Evolutionary conservation across 805 yeast genomes (phyloP).

Genomic region (Isabelozyma rhagii): DNA sequence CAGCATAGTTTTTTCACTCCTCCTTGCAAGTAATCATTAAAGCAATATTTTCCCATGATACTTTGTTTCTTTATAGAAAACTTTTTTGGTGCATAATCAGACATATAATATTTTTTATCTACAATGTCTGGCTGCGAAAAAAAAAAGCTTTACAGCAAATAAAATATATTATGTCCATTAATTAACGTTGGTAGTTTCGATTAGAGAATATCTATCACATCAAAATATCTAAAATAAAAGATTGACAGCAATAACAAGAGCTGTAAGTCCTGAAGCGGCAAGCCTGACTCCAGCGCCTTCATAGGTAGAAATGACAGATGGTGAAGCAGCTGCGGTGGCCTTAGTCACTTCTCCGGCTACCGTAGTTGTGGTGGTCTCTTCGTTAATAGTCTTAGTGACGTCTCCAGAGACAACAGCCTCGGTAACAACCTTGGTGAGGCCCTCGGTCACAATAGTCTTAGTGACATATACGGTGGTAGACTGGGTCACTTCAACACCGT

Average conservation of each 20-base stretch:
- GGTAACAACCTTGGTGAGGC: neutral
- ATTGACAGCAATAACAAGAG: constrained; percentile 26
- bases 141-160: too few species aligned
- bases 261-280: constrained; percentile 20
- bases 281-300: constrained; percentile 12
- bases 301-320: constrained; percentile 7
- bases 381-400: neutral
- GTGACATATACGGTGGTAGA: neutral
- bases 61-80: too few species aligned
- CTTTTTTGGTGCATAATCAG: too few species aligned
- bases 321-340: neutral
- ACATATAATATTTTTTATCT: too few species aligned
- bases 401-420: neutral
- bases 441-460: neutral
- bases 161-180: too few species aligned
- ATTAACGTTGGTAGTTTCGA: neutral
- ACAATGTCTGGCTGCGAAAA: too few species aligned
- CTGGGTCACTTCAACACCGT: too few species aligned
- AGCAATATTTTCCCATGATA: too few species aligned
- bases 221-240: constrained; percentile 21
- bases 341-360: neutral
- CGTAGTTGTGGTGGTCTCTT: too few species aligned
- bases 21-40: too few species aligned
- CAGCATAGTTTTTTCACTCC: too few species aligned
- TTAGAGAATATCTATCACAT: neutral